phyloP scores from a whole-genome alignment of 352 stramenopile species.

The Pythium dissotocum region DNA sequence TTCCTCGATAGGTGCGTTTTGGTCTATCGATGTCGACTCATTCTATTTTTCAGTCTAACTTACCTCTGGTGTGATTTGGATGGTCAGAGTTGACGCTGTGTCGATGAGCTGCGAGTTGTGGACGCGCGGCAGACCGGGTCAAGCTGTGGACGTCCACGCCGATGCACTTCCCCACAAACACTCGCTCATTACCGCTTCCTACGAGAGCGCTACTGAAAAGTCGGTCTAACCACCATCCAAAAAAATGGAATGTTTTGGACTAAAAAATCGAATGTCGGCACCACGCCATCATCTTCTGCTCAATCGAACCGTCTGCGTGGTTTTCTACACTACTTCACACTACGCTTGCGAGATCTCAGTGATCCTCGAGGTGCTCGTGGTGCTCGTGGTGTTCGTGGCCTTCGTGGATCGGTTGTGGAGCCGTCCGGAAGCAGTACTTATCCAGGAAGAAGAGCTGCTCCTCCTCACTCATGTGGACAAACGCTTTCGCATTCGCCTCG shows the following conservation, averaged over 20 bases:
- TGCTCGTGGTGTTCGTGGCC: too few species aligned
- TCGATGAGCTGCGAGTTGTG: conserved; percentile 1
- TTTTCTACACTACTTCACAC: conserved; percentile 14
- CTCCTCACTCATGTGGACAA: conserved; percentile 13
- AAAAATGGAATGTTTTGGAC: conserved; percentile 2
- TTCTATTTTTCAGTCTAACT: not conserved
- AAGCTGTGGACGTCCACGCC: not conserved
- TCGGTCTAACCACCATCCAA: not conserved
- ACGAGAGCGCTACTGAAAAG: not conserved
- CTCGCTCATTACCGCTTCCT: not conserved
- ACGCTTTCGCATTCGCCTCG: conserved; percentile 13
- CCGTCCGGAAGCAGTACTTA: not conserved
- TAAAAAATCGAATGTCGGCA: not conserved
- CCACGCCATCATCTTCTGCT: not conserved
- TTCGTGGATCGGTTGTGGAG: not conserved
- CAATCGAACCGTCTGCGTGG: too few species aligned
- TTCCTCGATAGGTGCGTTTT: conserved; percentile 50
- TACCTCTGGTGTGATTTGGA: conserved; percentile 5
- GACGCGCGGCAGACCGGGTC: not conserved
- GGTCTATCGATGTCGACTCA: not conserved
- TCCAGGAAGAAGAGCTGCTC: conserved; percentile 9
- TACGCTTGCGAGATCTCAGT: not conserved
- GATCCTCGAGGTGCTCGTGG: not conserved
- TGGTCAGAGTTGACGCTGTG: conserved; percentile 8
- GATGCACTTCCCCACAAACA: not conserved